A percentile compares a stretch with the other conserved stretches of the same genome.
These are phyloP conservation scores for Oxyria digyna DNA, from an alignment of 148 eudicot genomes.

Conservation along the genomic window DNA sequence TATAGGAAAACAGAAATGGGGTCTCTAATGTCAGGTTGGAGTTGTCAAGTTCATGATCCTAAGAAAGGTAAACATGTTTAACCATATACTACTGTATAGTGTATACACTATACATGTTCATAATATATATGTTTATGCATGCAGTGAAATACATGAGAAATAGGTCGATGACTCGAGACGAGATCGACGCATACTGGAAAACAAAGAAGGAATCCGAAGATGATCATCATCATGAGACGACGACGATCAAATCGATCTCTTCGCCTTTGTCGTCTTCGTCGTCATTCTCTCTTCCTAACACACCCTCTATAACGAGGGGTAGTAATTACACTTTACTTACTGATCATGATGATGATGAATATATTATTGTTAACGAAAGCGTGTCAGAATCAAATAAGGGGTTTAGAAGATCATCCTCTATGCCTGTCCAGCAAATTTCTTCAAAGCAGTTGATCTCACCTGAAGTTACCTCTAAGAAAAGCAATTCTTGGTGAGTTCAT, in stretches of 20 bases:
- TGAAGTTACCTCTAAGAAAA: background rate
- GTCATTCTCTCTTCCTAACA: background rate
- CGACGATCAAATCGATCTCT: conserved; percentile 23
- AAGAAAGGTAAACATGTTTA: conserved; percentile 30
- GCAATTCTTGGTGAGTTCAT: background rate
- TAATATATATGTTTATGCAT: background rate
- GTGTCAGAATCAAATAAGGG: background rate
- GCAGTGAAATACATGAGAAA: conserved; percentile 47
- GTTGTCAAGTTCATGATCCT: conserved; percentile 34
- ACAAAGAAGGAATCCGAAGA: conserved; percentile 36
- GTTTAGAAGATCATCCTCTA: background rate
- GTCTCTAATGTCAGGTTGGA: conserved; percentile 66
- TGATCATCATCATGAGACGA: conserved; percentile 19
- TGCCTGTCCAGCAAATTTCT: background rate
- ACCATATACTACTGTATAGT: no score
- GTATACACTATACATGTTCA: no score
- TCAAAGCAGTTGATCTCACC: background rate
- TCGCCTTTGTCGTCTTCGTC: background rate
- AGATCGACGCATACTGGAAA: conserved; percentile 63
- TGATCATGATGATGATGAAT: background rate
- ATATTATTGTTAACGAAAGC: background rate
- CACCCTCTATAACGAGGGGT: background rate
- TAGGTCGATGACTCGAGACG: conserved; percentile 49
- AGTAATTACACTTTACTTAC: background rate
- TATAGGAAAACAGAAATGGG: conserved; percentile 25